A percentile compares a stretch with the other conserved stretches of the same genome.
phyloP scores from a whole-genome alignment of 805 yeast genomes.

The Blastobotrys muscicola region DNA sequence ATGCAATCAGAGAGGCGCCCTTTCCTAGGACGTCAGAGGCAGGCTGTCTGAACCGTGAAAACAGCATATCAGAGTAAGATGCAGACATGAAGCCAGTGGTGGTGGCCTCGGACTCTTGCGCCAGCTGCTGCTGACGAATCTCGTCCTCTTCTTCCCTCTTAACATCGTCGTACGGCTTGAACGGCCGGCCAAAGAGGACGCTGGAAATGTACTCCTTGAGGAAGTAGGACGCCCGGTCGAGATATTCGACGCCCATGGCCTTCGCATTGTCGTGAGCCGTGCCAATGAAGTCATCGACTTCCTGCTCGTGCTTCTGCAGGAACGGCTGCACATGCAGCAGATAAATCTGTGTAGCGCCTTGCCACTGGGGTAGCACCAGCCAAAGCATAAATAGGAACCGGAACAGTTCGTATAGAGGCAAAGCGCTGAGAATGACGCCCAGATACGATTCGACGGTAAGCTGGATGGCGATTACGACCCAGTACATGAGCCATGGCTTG shows the following conservation, averaged over 20 bases:
- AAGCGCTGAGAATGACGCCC: slow-evolving; percentile 34
- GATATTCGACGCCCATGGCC: slow-evolving; percentile 14
- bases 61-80: slow-evolving; percentile 15
- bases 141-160: background rate
- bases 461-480: slow-evolving; percentile 51
- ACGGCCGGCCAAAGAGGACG: slow-evolving; percentile 14
- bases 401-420: slow-evolving; percentile 49
- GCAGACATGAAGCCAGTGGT: background rate
- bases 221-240: slow-evolving; percentile 6
- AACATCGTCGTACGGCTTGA: background rate
- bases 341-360: slow-evolving; percentile 38
- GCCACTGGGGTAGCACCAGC: slow-evolving; percentile 47
- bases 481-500: slow-evolving; percentile 46
- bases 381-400: slow-evolving; percentile 44
- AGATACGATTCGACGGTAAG: slow-evolving; percentile 33
- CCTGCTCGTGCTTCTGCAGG: slow-evolving; percentile 28
- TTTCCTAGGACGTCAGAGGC: slow-evolving; percentile 5
- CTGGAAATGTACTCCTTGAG: slow-evolving; percentile 5
- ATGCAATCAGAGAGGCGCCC: slow-evolving; percentile 6
- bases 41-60: slow-evolving; percentile 22
- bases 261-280: slow-evolving; percentile 11
- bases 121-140: background rate
- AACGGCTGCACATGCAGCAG: slow-evolving; percentile 31
- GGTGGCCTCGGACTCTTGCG: background rate
- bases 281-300: slow-evolving; percentile 25